These are phyloP conservation scores for Adiantum capillusveneris DNA, from an alignment of 75 land plant species.

Conservation along the genomic window DNA sequence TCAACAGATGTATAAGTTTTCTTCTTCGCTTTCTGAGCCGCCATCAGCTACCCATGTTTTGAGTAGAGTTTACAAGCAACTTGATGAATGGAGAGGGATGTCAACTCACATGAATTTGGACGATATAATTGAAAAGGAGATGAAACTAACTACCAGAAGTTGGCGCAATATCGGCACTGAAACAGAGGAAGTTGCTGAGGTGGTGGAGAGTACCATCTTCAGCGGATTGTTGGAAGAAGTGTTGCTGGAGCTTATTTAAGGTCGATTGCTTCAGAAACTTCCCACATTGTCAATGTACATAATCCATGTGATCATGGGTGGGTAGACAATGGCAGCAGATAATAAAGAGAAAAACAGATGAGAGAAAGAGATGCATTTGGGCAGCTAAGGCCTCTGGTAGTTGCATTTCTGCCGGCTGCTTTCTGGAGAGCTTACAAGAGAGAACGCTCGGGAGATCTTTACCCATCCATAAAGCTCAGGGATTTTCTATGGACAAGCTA, in stretches of 20 bases:
- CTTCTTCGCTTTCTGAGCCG: not conserved
- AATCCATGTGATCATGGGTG: too few species aligned
- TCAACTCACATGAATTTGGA: conserved; percentile 1
- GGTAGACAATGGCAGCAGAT: too few species aligned
- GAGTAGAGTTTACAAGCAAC: conserved; percentile 5
- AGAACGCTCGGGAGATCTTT: too few species aligned
- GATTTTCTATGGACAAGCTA: too few species aligned
- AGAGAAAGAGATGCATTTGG: too few species aligned
- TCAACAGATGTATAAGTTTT: not conserved
- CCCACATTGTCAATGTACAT: too few species aligned
- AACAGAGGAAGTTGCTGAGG: not conserved
- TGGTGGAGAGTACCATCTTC: not conserved
- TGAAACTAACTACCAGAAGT: not conserved
- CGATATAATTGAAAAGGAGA: conserved; percentile 4
- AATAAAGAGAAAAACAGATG: too few species aligned
- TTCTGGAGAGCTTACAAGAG: too few species aligned
- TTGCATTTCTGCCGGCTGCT: too few species aligned
- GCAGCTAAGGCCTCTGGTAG: too few species aligned
- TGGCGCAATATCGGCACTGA: not conserved
- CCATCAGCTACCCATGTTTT: not conserved
- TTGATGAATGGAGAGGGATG: conserved; percentile 7
- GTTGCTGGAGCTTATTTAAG: not conserved
- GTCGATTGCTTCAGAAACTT: not conserved
- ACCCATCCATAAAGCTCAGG: too few species aligned
- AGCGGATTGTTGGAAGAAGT: not conserved